Base-by-base conservation (phyloP, 148 eudicot genomes). In the Rhododendron simsii region DNA sequence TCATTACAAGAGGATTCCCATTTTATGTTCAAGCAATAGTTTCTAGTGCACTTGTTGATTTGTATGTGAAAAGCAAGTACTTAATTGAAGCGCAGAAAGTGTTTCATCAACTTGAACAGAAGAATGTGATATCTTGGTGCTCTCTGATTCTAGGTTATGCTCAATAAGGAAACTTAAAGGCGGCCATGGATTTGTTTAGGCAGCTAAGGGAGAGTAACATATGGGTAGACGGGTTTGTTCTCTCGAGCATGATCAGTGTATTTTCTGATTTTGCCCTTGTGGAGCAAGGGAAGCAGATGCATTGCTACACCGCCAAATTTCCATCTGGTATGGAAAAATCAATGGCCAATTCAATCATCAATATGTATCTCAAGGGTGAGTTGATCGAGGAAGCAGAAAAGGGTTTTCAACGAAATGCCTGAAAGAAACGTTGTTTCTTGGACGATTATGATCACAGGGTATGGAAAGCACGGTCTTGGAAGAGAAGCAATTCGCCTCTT, bases 341-440 rank as follows among this genome's bases (percentile, higher is more conserved):
- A 50, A 94, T 95, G 33, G 89, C 92, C 73, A 93, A 93, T 89
- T 93, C 98, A 28, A 86, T 93, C 23, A 85, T 93, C 2, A 94
- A 96, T 84, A 89, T 96, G 94, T 96, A 96, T 86, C 92, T 93
- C 59, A 94, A 93, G 88, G 93, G 98, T 84, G 98, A 98, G 59
- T 87, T 92, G 44, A 91, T 87, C 61, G 92, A 93, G 67, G 98
- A 92, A 48, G 98, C 96, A 47, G 94, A 94, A 71, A 71, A 87
- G 87, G 65, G 37, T 81, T 80, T 96, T 95, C 84, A 28, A 35
- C 35, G 94, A 91, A 87, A 93, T 96, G 92, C 87, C 87, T 0
- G 84, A 87, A 51, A 95, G 85, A 89, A 92, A 95, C 85, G 88
- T 93, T 84, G 89, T 95, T 55, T 93, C 98, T 18, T 96, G 93